Evolutionary conservation across 352 stramenopile genomes (phyloP).

Genomic region (Pythium vanterpoolii): DNA sequence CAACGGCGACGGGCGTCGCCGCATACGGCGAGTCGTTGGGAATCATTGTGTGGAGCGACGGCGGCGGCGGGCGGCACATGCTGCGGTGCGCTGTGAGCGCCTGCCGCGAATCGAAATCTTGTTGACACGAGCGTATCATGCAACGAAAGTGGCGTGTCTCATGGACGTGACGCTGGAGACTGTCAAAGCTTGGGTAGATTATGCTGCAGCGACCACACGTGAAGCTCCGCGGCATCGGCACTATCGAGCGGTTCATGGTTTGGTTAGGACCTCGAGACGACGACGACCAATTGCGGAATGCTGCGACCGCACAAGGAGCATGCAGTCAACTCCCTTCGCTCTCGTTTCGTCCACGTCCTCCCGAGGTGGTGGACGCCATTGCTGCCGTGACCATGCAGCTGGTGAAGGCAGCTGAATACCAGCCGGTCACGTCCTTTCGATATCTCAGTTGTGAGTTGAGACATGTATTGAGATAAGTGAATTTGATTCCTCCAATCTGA

Average conservation of each 20-base stretch:
- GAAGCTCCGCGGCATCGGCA: not conserved
- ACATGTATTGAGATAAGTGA: not conserved
- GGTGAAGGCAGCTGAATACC: not conserved
- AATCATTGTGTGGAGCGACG: not conserved
- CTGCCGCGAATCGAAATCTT: slow-evolving; percentile 8
- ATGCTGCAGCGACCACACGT: slow-evolving; percentile 8
- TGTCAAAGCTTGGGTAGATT: slow-evolving; percentile 3
- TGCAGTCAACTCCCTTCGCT: not conserved
- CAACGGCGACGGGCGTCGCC: not conserved
- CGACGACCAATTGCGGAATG: not conserved
- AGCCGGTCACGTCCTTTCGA: not conserved
- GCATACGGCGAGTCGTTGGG: slow-evolving; percentile 3
- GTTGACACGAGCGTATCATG: slow-evolving; percentile 8
- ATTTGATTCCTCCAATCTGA: not conserved
- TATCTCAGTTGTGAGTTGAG: slow-evolving; percentile 4
- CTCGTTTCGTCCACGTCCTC: not conserved
- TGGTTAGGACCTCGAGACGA: not conserved
- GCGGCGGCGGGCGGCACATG: not conserved
- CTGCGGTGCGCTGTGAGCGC: slow-evolving; percentile 3
- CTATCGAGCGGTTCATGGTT: slow-evolving; percentile 2
- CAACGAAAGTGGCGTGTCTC: slow-evolving; percentile 13
- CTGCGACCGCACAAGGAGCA: not conserved
- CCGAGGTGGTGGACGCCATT: not conserved
- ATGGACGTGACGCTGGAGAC: slow-evolving; percentile 8
- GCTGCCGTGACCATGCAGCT: not conserved